Base-by-base conservation (phyloP, 2,329 filamentous ascomycete genomes). In the Aspergillus japonicus region DNA sequence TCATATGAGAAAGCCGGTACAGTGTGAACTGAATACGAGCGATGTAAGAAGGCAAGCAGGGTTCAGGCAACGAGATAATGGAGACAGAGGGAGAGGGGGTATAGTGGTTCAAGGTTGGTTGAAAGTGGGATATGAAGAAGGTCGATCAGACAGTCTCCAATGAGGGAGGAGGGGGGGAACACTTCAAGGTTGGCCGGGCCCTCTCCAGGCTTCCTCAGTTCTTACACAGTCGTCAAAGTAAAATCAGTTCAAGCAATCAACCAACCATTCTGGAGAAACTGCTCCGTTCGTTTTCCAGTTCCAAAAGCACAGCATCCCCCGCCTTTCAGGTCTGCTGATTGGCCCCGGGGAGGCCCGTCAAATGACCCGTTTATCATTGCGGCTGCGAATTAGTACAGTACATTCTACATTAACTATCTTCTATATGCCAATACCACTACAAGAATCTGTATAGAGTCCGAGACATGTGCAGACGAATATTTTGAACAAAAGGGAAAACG, bases 1-100 rank as follows among this genome's bases (percentile, higher is more conserved):
- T 53, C 50, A 39, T 53, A 58, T 44, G 55, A 52, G 31, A 16
- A 54, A 35, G 26, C 23, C 33, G 42, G 47, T 54, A 48, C 26
- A 47, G 60, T 58, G 48, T 56, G 47, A 23, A 61, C 48, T 33
- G 11, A 42, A 54, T 47, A 26, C 8, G 42, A 44, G 50, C 39
- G 44, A 50, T 44, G 21, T 8, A 50, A 52, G 16, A 42, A 39
- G 47, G 33, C 26, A 21, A 39, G 50, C 19, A 44, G 26, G 39
- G 57, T 55, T 26, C 60, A 66, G 60, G 60, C 60, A 64, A 60
- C 59, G 56, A 53, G 29, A 62, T 62, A 19, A 19, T 12, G 35
- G 55, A 50, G 12, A 47, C 24, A 44, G 23, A 48, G 8, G 50
- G 24, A 16, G 47, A 47, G 24, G 21, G 16, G 42, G n/a, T 11